Evolutionary conservation across 1,284 basidiomycete species (phyloP), one percentile per base, ranked within the genome.

Genomic region (Abortiporus biennis): DNA sequence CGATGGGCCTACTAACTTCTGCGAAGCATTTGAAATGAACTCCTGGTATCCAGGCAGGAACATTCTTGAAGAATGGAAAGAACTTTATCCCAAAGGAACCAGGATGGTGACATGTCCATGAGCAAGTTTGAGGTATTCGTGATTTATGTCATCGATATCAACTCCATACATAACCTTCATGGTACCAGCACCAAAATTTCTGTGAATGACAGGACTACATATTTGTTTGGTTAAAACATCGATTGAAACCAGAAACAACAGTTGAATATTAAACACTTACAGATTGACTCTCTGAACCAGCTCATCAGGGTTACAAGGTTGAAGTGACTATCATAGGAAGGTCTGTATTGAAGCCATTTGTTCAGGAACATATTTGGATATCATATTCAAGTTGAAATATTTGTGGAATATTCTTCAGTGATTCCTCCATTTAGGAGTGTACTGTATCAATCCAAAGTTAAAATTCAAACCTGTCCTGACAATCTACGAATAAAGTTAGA

Each of bases 401-500:
- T 53, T 47, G 22, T 49, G 37, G 45, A 53, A 53, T 49, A 57
- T 37, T 41, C 51, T 33, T 45, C 57, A 29, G 54, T 52, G 44
- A 21, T 49, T 27, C 38, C 52, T 31, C 59, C 64, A 69, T 4
- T 52, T 54, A 4, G 58, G 55, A 2, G 61, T 61, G 40, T 66
- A 68, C 29, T 38, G 51, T 40, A 55, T 48, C 23, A 65, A 50
- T 5, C 57, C 58, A 16, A 69, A 52, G 6, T 59, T 51, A 36
- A 58, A 54, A 4, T 52, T 50, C 45, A 59, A 67, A 4, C 61
- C 56, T 4, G 45, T 44, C 2, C 51, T 51, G 17, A 8, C 9
- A 29, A 9, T 9, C 27, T 9, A 19, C 15, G 16, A 9, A 9
- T 15, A 34, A n/a, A n/a, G n/a, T n/a, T n/a, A n/a, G n/a, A n/a